Evolutionary conservation across 2,329 filamentous ascomycete genomes (phyloP).

Genomic region (Colletotrichum paranaense): DNA sequence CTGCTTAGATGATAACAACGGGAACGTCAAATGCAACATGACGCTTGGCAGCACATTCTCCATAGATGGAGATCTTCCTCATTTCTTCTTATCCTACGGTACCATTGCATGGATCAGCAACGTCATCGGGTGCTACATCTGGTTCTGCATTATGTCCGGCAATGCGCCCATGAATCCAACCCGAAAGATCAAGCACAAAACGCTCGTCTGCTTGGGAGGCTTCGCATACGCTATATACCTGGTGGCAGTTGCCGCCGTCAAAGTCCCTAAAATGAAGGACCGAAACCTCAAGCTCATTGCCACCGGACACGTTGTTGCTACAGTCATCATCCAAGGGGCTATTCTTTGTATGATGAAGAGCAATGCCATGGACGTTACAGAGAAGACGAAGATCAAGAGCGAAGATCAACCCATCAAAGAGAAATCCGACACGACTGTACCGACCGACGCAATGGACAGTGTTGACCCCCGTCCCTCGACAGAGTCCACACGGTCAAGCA

Average conservation of each 20-base stretch:
- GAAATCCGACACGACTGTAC: too few species aligned
- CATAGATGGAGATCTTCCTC: neutral
- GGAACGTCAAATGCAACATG: neutral
- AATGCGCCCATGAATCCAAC: neutral
- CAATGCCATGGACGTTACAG: neutral
- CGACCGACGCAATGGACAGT: neutral
- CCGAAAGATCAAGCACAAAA: neutral
- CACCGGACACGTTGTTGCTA: neutral
- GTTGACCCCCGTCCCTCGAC: neutral
- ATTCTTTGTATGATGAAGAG: neutral
- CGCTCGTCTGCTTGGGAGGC: neutral
- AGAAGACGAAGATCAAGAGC: too few species aligned
- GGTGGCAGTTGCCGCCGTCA: neutral
- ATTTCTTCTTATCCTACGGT: slow-evolving; percentile 3
- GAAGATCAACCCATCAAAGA: neutral
- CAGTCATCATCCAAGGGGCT: neutral
- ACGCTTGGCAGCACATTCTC: neutral
- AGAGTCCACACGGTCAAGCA: neutral
- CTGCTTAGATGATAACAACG: neutral
- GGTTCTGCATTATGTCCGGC: neutral
- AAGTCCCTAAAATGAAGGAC: neutral
- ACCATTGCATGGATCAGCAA: neutral
- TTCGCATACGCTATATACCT: neutral
- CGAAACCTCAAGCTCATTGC: neutral
- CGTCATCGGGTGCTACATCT: neutral